phyloP scores from a whole-genome alignment of 2,329 filamentous ascomycete species.

The Plenodomus biglobosus region DNA sequence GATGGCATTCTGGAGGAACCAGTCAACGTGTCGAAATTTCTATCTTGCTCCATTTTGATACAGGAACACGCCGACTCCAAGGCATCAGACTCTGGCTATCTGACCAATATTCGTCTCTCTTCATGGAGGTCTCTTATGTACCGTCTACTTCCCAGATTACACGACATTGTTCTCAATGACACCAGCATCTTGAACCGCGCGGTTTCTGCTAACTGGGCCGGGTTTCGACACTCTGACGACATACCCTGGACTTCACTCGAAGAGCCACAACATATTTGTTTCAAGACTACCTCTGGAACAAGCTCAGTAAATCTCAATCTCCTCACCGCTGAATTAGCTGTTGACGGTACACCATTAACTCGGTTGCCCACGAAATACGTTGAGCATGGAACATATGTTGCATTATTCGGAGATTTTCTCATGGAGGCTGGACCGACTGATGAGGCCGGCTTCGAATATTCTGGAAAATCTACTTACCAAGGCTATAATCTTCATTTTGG shows the following conservation, averaged over 20 bases:
- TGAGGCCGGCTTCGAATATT: slow-evolving; percentile 47
- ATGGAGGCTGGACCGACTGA: slow-evolving; percentile 51
- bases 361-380: slow-evolving; percentile 53
- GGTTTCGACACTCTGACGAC: slow-evolving; percentile 11
- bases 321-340: slow-evolving; percentile 55
- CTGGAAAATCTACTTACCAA: slow-evolving; percentile 30
- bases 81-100: not conserved
- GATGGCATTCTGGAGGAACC: slow-evolving; percentile 25
- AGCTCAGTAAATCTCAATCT: slow-evolving; percentile 50
- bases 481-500: slow-evolving; percentile 43
- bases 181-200: slow-evolving; percentile 18
- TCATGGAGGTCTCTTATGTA: slow-evolving; percentile 22
- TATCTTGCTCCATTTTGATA: slow-evolving; percentile 25
- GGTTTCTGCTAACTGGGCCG: slow-evolving; percentile 20
- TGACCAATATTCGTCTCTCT: slow-evolving; percentile 12
- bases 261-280: slow-evolving; percentile 36
- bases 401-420: slow-evolving; percentile 47
- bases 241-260: slow-evolving; percentile 14
- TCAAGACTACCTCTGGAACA: slow-evolving; percentile 18
- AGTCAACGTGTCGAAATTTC: slow-evolving; percentile 13
- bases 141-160: slow-evolving; percentile 15
- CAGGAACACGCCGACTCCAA: slow-evolving; percentile 16
- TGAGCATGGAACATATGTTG: slow-evolving; percentile 43
- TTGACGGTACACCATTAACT: slow-evolving; percentile 54
- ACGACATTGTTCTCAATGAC: slow-evolving; percentile 1